phyloP scores from a whole-genome alignment of 2,329 filamentous ascomycete species.

The Leptographium flavum region DNA sequence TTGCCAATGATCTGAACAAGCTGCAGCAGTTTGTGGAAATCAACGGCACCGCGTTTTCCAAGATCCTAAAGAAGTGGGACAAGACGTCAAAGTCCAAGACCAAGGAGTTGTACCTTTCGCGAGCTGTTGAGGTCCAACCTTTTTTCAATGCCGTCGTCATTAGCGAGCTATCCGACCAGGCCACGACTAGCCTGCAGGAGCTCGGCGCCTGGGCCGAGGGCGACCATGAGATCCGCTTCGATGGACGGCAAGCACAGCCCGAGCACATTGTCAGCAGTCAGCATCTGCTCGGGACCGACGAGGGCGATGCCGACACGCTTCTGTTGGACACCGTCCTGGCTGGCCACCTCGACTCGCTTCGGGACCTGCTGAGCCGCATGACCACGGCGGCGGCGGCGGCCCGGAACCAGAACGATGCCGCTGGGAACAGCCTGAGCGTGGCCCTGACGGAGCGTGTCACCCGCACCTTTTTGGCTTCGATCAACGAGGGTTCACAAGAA shows the following conservation, averaged over 20 bases:
- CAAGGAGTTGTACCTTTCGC: conserved; percentile 90
- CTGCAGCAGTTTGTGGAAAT: conserved; percentile 97
- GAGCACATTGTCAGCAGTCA: conserved; percentile 54
- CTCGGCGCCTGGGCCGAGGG: conserved; percentile 95
- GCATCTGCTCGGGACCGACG: conserved; percentile 59
- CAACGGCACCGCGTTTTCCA: conserved; percentile 94
- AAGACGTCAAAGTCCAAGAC: conserved; percentile 98
- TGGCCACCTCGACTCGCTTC: conserved; percentile 62
- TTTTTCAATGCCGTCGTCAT: conserved; percentile 98
- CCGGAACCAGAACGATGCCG: conserved; percentile 25
- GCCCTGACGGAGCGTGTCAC: conserved; percentile 64
- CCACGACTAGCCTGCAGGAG: conserved; percentile 89
- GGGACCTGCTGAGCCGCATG: conserved; percentile 70
- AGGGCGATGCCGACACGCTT: conserved; percentile 78
- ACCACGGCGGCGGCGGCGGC: conserved; percentile 34
- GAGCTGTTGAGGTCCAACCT: conserved; percentile 92
- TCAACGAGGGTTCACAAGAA: conserved; percentile 68
- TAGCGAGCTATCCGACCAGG: conserved; percentile 90
- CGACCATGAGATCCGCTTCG: conserved; percentile 70
- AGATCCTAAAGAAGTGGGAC: conserved; percentile 99
- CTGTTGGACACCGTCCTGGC: conserved; percentile 75
- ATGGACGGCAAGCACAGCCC: conserved; percentile 26
- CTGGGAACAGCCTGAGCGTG: conserved; percentile 28
- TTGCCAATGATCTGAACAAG: conserved; percentile 92
- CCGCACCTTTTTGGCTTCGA: conserved; percentile 76